Evolutionary conservation across 257 asterid genomes (phyloP).

Genomic region (Scutellaria baicalensis): DNA sequence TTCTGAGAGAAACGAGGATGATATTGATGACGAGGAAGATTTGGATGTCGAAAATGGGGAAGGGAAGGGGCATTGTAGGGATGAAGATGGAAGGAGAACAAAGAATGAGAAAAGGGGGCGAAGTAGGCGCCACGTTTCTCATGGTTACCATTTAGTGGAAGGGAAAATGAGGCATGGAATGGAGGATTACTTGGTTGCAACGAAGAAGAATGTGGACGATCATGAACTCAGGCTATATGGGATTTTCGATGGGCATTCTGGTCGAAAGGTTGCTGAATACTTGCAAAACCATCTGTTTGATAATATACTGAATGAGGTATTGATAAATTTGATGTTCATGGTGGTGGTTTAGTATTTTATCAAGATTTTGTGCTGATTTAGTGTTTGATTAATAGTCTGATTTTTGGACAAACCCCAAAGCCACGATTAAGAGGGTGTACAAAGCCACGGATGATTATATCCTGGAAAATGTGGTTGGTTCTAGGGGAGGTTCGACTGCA

Average conservation of each 20-base stretch:
- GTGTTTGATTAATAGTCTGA: conserved; percentile 20
- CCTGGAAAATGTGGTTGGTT: conserved; percentile 30
- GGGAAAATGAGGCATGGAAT: conserved; percentile 46
- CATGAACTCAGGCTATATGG: conserved; percentile 37
- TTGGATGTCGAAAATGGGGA: neutral
- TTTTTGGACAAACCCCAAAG: conserved; percentile 31
- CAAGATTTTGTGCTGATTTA: neutral
- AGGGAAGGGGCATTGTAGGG: neutral
- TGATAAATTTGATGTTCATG: neutral
- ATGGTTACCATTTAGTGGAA: conserved; percentile 36
- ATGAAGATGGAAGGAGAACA: neutral
- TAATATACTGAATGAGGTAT: conserved; percentile 37
- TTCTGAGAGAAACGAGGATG: neutral
- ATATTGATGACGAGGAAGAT: neutral
- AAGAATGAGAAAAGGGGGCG: neutral
- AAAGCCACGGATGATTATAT: conserved; percentile 23
- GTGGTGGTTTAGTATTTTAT: neutral
- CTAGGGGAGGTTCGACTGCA: conserved; percentile 47
- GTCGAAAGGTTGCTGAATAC: conserved; percentile 37
- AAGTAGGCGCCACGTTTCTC: conserved; percentile 8
- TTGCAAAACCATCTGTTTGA: conserved; percentile 35
- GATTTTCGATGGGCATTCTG: conserved; percentile 52
- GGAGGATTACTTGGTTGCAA: conserved; percentile 47
- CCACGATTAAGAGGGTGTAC: conserved; percentile 31
- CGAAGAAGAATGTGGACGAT: conserved; percentile 13